Conservation (phyloP, 2,329 filamentous ascomycete species). For the Trichoderma atrobrunneum region DNA sequence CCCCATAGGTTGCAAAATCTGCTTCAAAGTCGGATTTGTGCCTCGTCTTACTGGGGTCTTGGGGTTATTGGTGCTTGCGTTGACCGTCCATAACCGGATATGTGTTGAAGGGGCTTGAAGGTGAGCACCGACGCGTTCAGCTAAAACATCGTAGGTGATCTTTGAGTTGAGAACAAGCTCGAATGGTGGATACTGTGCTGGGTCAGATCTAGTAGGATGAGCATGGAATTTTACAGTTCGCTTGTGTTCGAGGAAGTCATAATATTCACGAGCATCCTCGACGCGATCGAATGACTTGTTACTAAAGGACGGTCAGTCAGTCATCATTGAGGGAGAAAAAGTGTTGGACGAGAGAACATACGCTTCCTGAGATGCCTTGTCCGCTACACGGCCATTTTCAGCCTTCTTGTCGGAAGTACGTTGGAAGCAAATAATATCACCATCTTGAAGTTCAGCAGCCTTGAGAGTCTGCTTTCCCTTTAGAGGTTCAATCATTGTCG, state of each 20-base stretch:
- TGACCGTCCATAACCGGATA: slow-evolving; percentile 86
- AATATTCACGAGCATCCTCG: slow-evolving; percentile 78
- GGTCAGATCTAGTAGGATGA: slow-evolving; percentile 56
- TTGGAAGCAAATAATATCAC: slow-evolving; percentile 96
- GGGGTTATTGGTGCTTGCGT: slow-evolving; percentile 70
- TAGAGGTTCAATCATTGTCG: slow-evolving; percentile 92
- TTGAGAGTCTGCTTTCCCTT: slow-evolving; percentile 88
- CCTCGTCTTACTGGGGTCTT: slow-evolving; percentile 74
- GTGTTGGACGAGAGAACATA: slow-evolving; percentile 23
- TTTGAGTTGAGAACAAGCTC: slow-evolving; percentile 78
- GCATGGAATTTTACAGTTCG: slow-evolving; percentile 76
- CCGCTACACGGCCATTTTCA: slow-evolving; percentile 27
- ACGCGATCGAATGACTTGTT: slow-evolving; percentile 47
- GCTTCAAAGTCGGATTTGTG: slow-evolving; percentile 66
- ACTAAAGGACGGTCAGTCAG: slow-evolving; percentile 19
- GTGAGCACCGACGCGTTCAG: slow-evolving; percentile 76
- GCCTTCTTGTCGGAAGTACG: slow-evolving; percentile 52
- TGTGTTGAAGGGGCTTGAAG: slow-evolving; percentile 79
- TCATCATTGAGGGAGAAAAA: neutral
- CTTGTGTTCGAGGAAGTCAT: slow-evolving; percentile 88
- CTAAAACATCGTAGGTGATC: slow-evolving; percentile 83
- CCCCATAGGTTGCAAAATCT: slow-evolving; percentile 75
- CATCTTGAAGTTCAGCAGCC: slow-evolving; percentile 91
- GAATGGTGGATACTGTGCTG: slow-evolving; percentile 63
- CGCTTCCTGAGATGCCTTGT: slow-evolving; percentile 33